Evolutionary conservation across 2,329 filamentous ascomycete genomes (phyloP), one percentile per base, ranked within the genome.

Genomic region (Coniella vitis): DNA sequence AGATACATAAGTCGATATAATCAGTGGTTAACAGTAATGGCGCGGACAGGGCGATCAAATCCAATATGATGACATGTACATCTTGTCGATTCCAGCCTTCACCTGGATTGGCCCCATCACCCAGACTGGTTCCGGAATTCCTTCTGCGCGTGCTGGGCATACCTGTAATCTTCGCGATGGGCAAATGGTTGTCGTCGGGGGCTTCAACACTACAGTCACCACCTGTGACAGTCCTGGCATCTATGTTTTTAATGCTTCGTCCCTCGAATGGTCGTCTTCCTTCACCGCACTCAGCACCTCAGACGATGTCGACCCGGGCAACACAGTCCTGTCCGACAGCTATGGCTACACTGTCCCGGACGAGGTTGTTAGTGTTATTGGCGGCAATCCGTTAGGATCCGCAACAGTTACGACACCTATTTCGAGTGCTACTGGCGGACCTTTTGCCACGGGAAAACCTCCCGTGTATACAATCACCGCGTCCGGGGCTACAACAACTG

Each of bases 51-150:
- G 66, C 47, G 62, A 67, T 29, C 75, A 79, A 61, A 70, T 64
- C 0, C 75, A 79, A 57, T 87, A 87, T 63, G 76, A 81, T 21
- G 84, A 90, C 58, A 80, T 86, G 70, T 88, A 83, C 79, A 87
- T 88, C 53, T 69, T 89, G 22, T 84, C 83, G 3, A 73, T 89
- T 25, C 85, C 85, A 0, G 77, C 79, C 0, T 89, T 89, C 61
- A 84, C 80, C 7, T 88, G 84, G 85, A 81, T 88, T 50, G 82
- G 86, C 20, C 71, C 84, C 52, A 71, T 71, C 7, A 41, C 52
- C 42, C 61, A 65, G 4, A 65, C 66, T 1, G 75, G 80, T 56
- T 70, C 70, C 1, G 68, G 75, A 5, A 58, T 62, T 12, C 84
- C 84, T 0, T 73, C 75, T 7, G 77, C 76, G 4, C 72, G 85